phyloP scores from a whole-genome alignment of 441 rosid species.

The Manihot esculenta region DNA sequence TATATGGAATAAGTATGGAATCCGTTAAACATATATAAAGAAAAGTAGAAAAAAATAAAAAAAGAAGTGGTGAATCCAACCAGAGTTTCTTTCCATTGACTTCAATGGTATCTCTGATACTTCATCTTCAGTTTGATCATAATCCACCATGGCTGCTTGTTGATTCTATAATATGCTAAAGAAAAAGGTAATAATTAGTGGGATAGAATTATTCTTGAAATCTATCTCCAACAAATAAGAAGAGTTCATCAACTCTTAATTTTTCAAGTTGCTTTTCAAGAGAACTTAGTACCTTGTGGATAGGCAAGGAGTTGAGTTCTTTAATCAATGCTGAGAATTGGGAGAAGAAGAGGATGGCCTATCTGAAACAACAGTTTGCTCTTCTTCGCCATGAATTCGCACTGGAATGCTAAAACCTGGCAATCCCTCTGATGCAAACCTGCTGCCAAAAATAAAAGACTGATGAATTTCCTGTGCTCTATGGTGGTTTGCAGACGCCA shows the following conservation, averaged over 20 bases:
- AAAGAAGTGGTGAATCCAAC: slow-evolving; percentile 11
- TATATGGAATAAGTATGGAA: background rate
- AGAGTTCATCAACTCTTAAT: too few relatives aligned
- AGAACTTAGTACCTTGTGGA: slow-evolving; percentile 22
- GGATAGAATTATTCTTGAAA: background rate
- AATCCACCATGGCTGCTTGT: background rate
- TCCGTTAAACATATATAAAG: slow-evolving; percentile 1
- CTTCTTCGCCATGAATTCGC: slow-evolving; percentile 80
- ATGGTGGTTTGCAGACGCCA: slow-evolving; percentile 42
- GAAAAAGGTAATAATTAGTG: background rate
- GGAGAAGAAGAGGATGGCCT: slow-evolving; percentile 90
- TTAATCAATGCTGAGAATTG: slow-evolving; percentile 64
- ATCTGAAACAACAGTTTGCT: slow-evolving; percentile 57
- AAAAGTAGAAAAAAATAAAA: background rate
- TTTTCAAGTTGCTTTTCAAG: too few relatives aligned
- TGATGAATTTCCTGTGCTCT: slow-evolving; percentile 45
- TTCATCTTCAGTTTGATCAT: slow-evolving; percentile 13
- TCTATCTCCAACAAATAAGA: background rate
- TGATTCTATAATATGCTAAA: background rate
- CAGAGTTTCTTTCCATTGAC: slow-evolving; percentile 12
- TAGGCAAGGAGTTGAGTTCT: background rate
- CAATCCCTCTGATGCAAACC: slow-evolving; percentile 55
- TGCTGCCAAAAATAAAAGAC: slow-evolving; percentile 52
- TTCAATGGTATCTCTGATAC: slow-evolving; percentile 13
- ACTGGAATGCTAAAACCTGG: slow-evolving; percentile 74